Base-by-base conservation (phyloP, 352 stramenopile species). In the Phytophthora chlamydospora region DNA sequence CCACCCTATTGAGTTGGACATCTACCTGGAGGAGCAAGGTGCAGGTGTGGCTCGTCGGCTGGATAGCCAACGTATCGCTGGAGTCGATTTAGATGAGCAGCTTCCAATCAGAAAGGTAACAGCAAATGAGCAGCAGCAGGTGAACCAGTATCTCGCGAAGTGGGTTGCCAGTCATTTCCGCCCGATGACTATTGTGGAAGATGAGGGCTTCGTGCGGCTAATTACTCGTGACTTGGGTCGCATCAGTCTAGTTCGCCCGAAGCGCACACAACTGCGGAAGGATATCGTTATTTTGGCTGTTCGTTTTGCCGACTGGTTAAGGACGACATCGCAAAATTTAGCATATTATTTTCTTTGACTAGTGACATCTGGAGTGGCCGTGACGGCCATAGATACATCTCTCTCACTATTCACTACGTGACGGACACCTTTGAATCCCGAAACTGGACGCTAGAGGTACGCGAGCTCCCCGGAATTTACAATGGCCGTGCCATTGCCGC, bases 391-490 rank as follows among this genome's bases (percentile, higher is more conserved):
- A 36, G 42, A 17, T 48, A 36, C 19, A 34, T 48, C 12, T 36
- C 42, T 16, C 42, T 48, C 0, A 33, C 21, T 14, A 48, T 48
- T 48, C 42, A 48, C 16, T 48, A 36, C 12, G 11, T 48, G 8
- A 47, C 41, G 1, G 21, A 34, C 8, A 14, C 4, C 4, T 47
- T 48, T 48, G 42, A 48, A 11, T 16, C 42, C 5, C 5, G 24
- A 12, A 48, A 34, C 14, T 35, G 42, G 42, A 19, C 21, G 13
- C 21, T 48, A 8, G 42, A 48, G 24, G 42, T 36, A 16, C 24
- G 21, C 6, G 32, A 46, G 31, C 38, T 64, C 13, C 19, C 56
- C 5, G 56, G 46, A 13, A 58, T 47, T 31, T 39, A 60, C 14
- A 29, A 45, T 39, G 52, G 39, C 29, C 14, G 4, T 36, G 16